These are phyloP conservation scores for Onygenales sp. DNA, from an alignment of 2,329 filamentous ascomycete genomes.

Conservation along the genomic window DNA sequence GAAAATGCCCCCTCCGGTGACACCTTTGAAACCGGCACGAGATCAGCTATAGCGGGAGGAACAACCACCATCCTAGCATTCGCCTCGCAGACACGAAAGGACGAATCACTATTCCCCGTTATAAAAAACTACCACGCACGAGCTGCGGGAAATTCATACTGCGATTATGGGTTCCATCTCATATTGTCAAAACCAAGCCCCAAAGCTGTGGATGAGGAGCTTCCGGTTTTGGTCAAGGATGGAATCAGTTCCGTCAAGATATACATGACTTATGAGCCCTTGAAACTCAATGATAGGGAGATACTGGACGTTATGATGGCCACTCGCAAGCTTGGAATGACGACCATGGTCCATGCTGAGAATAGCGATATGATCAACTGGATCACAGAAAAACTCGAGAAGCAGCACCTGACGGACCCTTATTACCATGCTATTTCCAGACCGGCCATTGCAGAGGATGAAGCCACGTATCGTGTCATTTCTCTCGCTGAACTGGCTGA, in stretches of 20 bases:
- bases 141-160: constrained; percentile 39
- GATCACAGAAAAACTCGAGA: constrained; percentile 28
- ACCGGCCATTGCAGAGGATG: constrained; percentile 32
- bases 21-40: constrained; percentile 40
- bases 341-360: constrained; percentile 41
- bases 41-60: constrained; percentile 48
- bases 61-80: constrained; percentile 52
- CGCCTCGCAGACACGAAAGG: constrained; percentile 42
- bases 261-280: constrained; percentile 39
- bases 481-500: constrained; percentile 41
- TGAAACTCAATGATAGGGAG: constrained; percentile 31
- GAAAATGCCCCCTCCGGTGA: constrained; percentile 36
- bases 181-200: constrained; percentile 27
- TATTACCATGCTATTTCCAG: constrained; percentile 35
- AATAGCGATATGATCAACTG: constrained; percentile 36
- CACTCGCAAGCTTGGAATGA: constrained; percentile 32
- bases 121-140: constrained; percentile 40
- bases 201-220: constrained; percentile 27
- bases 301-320: constrained; percentile 36
- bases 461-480: constrained; percentile 42
- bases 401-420: constrained; percentile 24
- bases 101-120: constrained; percentile 37
- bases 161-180: constrained; percentile 46
- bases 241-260: constrained; percentile 39
- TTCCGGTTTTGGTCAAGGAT: constrained; percentile 27